Conservation (phyloP, 2,329 filamentous ascomycete species). For the Colletotrichum karsti region DNA sequence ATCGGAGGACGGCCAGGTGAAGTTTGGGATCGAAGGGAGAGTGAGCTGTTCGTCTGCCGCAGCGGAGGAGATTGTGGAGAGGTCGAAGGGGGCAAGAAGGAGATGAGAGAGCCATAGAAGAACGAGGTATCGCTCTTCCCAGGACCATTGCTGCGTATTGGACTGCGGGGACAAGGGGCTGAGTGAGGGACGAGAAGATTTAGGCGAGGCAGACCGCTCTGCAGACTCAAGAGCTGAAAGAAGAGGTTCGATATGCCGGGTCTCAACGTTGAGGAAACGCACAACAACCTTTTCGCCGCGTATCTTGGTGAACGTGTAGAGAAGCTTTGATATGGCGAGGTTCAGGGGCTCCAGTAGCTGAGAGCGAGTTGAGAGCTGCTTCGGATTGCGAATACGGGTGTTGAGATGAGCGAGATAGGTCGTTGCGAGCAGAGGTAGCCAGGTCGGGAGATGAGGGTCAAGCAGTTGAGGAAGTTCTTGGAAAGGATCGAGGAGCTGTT, state of each 20-base stretch:
- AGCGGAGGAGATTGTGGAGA: slow-evolving; percentile 81
- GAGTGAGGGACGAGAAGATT: slow-evolving; percentile 1
- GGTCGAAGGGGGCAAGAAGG: slow-evolving; percentile 87
- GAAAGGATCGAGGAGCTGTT: slow-evolving; percentile 80
- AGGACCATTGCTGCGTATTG: slow-evolving; percentile 59
- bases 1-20: slow-evolving; percentile 61
- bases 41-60: slow-evolving; percentile 55
- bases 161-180: slow-evolving; percentile 1
- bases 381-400: slow-evolving; percentile 44
- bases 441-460: slow-evolving; percentile 80
- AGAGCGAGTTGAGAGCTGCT: slow-evolving; percentile 41
- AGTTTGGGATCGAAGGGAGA: slow-evolving; percentile 50
- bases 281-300: slow-evolving; percentile 92
- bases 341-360: slow-evolving; percentile 65
- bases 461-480: slow-evolving; percentile 95
- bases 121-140: slow-evolving; percentile 90
- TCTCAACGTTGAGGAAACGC: slow-evolving; percentile 90
- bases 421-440: slow-evolving; percentile 78
- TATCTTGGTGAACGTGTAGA: slow-evolving; percentile 95
- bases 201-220: slow-evolving; percentile 38
- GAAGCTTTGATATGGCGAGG: slow-evolving; percentile 77
- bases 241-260: slow-evolving; percentile 83
- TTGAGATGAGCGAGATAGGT: slow-evolving; percentile 77
- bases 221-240: slow-evolving; percentile 76
- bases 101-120: slow-evolving; percentile 89